Evolutionary conservation across 2,329 filamentous ascomycete genomes (phyloP), one percentile per base, ranked within the genome.

Genomic region (Cytospora leucostoma): DNA sequence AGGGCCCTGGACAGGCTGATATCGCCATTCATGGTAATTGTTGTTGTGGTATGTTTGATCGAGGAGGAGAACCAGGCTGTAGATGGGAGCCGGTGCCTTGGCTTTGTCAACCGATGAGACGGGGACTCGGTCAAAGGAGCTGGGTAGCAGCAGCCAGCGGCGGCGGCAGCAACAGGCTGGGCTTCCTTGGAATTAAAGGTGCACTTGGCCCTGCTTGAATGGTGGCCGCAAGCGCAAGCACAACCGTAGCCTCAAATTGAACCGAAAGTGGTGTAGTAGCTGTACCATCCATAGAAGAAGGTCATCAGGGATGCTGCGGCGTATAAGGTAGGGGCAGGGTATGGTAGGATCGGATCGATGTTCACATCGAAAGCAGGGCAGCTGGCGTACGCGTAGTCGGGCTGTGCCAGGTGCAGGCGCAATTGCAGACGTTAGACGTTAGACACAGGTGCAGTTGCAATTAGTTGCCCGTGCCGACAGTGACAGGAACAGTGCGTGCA

Each of bases 1-100:
- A 98, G 84, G 73, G 92, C 92, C 80, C 93, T 91, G 74, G 93
- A 95, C 69, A 98, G 87, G 78, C 91, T 96, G 75, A 97, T 80
- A 81, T 97, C 93, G 77, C 91, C 92, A 80, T 93, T 92, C 93
- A 97, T 97, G 76, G 74, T 83, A 51, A 64, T 38, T 50, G 64
- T 38, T 50, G 64, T 60, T 21, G 40, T 54, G 61, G 64, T 57
- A 21, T 56, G 52, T 35, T 59, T 59, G 49, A 38, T 65, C 63
- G 44, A 62, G 12, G 44, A 62, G 12, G 44, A 59, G 59, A 58
- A 44, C 50, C 61, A 38, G 64, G 61, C 49, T 49, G 56, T 60
- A 61, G 59, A 62, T 61, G 63, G 56, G 54, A 54, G 60, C 60
- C 60, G 60, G 55, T 54, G 49, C 56, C 44, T 62, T 62, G 56